Evolutionary conservation across 306 rosid genomes (phyloP).

Genomic region (Clitoria ternatea): DNA sequence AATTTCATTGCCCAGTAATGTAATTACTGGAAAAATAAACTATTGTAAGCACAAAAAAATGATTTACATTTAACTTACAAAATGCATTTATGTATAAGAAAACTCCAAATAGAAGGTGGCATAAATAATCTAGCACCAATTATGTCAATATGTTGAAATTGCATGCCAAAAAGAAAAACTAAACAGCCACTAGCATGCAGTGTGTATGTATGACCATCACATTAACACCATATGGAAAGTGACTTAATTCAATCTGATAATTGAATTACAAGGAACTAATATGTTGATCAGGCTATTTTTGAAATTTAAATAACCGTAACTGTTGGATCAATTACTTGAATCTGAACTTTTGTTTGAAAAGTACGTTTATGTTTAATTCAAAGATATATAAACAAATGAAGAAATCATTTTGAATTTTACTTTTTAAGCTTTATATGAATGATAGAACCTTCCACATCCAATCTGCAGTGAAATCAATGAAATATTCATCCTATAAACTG

Average conservation of each 20-base stretch:
- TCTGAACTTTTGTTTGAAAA: background rate
- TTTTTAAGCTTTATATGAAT: background rate
- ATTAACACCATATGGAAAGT: background rate
- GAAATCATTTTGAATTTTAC: too few relatives aligned
- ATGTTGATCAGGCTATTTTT: background rate
- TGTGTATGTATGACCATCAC: background rate
- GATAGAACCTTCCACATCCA: background rate
- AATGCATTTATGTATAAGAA: background rate
- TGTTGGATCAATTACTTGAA: conserved; percentile 1
- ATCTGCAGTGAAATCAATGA: background rate
- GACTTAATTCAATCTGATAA: background rate
- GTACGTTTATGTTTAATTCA: background rate
- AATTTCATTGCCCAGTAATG: conserved; percentile 20
- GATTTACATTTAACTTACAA: background rate
- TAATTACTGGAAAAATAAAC: background rate
- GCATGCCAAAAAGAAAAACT: background rate
- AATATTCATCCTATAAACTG: background rate
- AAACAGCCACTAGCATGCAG: background rate
- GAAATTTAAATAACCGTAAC: background rate
- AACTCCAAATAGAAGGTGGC: background rate
- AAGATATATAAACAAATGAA: conserved; percentile 6
- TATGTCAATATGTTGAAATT: background rate
- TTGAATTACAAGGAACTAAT: background rate
- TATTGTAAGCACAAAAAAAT: background rate
- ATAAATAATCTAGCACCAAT: background rate